A percentile compares a stretch with the other conserved stretches of the same genome.
Conservation (phyloP, 495 filamentous ascomycete genomes). For the Aspergillus taichungensis region DNA sequence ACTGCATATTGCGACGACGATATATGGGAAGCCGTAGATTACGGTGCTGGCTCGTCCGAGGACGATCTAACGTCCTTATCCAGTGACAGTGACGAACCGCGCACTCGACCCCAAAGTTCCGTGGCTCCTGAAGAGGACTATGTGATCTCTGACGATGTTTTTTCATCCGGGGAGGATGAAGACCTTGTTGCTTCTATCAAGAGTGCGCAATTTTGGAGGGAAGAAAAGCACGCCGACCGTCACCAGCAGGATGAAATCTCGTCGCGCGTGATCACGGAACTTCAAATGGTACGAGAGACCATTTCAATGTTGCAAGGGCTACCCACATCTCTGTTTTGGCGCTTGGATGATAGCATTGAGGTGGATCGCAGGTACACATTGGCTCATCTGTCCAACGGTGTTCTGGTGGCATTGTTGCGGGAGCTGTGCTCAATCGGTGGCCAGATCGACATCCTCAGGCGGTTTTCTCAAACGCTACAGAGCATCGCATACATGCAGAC, state of each 20-base stretch:
- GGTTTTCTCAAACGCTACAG: conserved; percentile 32
- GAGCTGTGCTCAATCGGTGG: conserved; percentile 37
- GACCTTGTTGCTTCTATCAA: conserved; percentile 40
- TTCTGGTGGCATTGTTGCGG: conserved; percentile 32
- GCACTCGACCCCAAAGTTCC: conserved; percentile 13
- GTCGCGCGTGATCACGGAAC: conserved; percentile 54
- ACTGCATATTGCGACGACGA: conserved; percentile 57
- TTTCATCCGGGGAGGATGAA: conserved; percentile 25
- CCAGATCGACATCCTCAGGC: conserved; percentile 38
- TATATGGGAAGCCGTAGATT: conserved; percentile 75
- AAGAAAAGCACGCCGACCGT: conserved; percentile 21
- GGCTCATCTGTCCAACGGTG: conserved; percentile 27
- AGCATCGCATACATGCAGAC: conserved; percentile 44
- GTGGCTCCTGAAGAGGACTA: conserved; percentile 23
- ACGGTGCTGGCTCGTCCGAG: conserved; percentile 55
- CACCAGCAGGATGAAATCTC: conserved; percentile 19
- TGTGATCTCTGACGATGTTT: conserved; percentile 29
- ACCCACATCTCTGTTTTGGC: conserved; percentile 59
- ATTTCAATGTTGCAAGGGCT: conserved; percentile 80
- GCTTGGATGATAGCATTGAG: conserved; percentile 29
- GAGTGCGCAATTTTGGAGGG: conserved; percentile 58
- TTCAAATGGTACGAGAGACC: conserved; percentile 66
- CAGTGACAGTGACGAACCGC: conserved; percentile 21
- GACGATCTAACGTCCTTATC: conserved; percentile 32
- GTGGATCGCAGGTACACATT: conserved; percentile 31